phyloP scores from a whole-genome alignment of 2,329 filamentous ascomycete species.

The Aspergillus sp. region DNA sequence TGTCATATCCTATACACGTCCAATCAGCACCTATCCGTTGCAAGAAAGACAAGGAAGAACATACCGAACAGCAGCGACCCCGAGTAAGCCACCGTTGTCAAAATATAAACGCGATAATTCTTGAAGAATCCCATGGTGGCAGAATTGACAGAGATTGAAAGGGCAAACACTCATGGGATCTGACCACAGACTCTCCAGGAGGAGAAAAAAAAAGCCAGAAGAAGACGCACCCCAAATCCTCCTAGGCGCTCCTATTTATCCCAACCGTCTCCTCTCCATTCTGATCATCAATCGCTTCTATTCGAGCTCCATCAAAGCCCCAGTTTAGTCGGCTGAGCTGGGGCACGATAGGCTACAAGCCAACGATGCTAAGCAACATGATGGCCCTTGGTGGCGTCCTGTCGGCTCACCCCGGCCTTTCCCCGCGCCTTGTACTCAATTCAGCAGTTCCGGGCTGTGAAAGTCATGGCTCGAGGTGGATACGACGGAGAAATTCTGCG shows the following conservation, averaged over 20 bases:
- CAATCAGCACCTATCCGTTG: background rate
- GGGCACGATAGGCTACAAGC: background rate
- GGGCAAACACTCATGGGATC: conserved; percentile 1
- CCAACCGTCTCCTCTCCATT: background rate
- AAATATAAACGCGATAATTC: conserved; percentile 45
- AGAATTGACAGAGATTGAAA: conserved; percentile 1
- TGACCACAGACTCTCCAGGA: conserved; percentile 3
- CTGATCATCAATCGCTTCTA: background rate
- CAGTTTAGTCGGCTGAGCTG: background rate
- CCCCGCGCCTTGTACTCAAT: conserved; percentile 8
- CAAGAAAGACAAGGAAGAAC: conserved; percentile 8
- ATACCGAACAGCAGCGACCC: conserved; percentile 45
- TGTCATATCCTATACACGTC: conserved; percentile 37
- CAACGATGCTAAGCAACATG: conserved; percentile 1
- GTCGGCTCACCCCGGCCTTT: conserved; percentile 4
- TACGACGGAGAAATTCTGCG: conserved; percentile 17
- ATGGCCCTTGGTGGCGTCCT: conserved; percentile 1
- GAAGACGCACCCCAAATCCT: conserved; percentile 1
- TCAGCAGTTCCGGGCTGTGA: conserved; percentile 10
- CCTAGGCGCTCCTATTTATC: background rate
- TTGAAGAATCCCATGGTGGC: conserved; percentile 32
- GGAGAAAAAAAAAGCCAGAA: background rate
- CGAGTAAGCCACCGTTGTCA: conserved; percentile 43
- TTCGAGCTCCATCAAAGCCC: conserved; percentile 1
- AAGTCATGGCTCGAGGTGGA: conserved; percentile 3